These are phyloP conservation scores for Chrysanthemum makinoi DNA, from an alignment of 129 eudicot species.

Conservation along the genomic window DNA sequence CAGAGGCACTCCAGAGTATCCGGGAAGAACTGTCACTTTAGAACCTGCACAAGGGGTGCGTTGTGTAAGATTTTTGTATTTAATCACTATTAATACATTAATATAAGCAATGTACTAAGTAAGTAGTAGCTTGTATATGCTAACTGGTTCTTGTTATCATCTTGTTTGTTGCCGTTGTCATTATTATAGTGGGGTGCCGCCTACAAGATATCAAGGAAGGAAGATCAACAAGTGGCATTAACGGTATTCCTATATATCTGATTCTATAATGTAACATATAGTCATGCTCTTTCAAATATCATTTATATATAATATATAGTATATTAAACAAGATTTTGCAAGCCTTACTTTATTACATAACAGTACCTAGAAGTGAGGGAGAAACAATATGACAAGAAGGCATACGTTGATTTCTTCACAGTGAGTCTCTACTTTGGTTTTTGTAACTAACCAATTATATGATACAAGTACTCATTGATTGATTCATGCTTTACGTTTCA, in stretches of 20 bases:
- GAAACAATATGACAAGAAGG: conserved; percentile 94
- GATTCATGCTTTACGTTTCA: conserved; percentile 27
- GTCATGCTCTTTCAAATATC: no score
- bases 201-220: conserved; percentile 66
- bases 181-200: conserved; percentile 79
- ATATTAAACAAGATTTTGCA: background rate
- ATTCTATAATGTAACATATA: background rate
- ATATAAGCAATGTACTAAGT: no score
- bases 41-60: conserved; percentile 69
- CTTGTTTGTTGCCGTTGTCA: no score
- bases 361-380: conserved; percentile 97
- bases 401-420: conserved; percentile 72
- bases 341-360: conserved; percentile 4
- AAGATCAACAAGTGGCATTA: conserved; percentile 65
- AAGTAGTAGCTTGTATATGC: no score
- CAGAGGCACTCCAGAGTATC: conserved; percentile 90
- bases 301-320: background rate
- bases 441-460: background rate
- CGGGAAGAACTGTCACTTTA: conserved; percentile 95
- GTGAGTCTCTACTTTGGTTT: conserved; percentile 42
- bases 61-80: conserved; percentile 47
- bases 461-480: conserved; percentile 6
- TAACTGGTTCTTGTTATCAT: background rate
- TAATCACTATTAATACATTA: no score
- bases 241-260: conserved; percentile 44